phyloP scores from a whole-genome alignment of 805 yeast species.

The Teunomyces stri region DNA sequence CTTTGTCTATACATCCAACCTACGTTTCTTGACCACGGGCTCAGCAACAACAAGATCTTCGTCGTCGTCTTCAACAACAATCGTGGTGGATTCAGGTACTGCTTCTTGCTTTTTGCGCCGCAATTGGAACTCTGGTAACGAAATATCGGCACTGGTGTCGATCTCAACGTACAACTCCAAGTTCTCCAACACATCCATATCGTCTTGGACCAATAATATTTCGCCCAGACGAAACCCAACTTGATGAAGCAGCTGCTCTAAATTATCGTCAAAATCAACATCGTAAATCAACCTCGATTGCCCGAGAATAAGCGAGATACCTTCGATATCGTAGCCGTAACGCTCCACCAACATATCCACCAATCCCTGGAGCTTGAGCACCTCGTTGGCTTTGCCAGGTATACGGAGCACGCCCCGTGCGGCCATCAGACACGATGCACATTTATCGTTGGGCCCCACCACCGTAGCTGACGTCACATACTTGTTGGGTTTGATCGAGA shows the following conservation, averaged over 20 bases:
- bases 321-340: slow-evolving; percentile 50
- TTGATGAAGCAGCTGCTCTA: slow-evolving; percentile 44
- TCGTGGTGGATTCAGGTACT: background rate
- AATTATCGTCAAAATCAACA: slow-evolving; percentile 82
- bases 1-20: slow-evolving; percentile 2
- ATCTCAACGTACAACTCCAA: slow-evolving; percentile 57
- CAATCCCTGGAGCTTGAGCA: slow-evolving; percentile 41
- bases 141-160: background rate
- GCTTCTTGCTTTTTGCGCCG: slow-evolving; percentile 12
- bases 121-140: slow-evolving; percentile 10
- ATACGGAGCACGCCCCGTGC: slow-evolving; percentile 45
- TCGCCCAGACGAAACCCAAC: slow-evolving; percentile 59
- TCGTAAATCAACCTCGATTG: slow-evolving; percentile 70
- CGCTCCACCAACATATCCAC: slow-evolving; percentile 46
- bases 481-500: slow-evolving; percentile 51
- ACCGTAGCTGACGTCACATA: slow-evolving; percentile 64
- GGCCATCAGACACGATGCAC: slow-evolving; percentile 63
- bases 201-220: slow-evolving; percentile 72
- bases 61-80: slow-evolving; percentile 10
- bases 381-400: too few species aligned
- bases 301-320: slow-evolving; percentile 60
- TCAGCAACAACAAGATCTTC: slow-evolving; percentile 10
- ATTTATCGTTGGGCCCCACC: slow-evolving; percentile 62
- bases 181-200: slow-evolving; percentile 62
- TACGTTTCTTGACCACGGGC: slow-evolving; percentile 12